Evolutionary conservation across 495 filamentous ascomycete species (phyloP).

Genomic region (Articulospora tetracladia): DNA sequence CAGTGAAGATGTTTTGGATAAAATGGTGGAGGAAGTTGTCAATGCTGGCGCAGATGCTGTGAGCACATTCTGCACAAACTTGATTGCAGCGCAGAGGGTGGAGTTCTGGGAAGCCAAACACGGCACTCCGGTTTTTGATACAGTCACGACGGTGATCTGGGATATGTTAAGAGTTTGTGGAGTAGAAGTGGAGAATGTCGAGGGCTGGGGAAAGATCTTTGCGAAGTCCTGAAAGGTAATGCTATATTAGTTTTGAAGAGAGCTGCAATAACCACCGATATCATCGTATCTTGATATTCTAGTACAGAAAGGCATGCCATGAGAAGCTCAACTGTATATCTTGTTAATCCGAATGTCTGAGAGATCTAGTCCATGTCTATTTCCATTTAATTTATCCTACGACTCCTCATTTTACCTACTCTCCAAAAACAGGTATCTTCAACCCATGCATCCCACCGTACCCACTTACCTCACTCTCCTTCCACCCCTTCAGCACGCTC

Average conservation of each 20-base stretch:
- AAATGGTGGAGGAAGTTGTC: conserved; percentile 23
- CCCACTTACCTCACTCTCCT: conserved; percentile 45
- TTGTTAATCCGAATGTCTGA: no score
- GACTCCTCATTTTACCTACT: conserved; percentile 2
- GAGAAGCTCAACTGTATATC: no score
- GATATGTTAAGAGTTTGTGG: conserved; percentile 25
- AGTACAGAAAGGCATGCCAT: no score
- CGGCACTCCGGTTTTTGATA: conserved; percentile 25
- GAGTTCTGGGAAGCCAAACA: conserved; percentile 25
- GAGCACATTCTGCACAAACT: conserved; percentile 28
- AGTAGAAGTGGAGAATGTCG: conserved; percentile 14
- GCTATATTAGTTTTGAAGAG: no score
- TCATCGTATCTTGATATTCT: no score
- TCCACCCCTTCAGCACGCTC: conserved; percentile 56
- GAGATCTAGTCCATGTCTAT: no score
- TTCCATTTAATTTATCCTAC: no score
- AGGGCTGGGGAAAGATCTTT: conserved; percentile 26
- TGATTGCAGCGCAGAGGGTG: conserved; percentile 24
- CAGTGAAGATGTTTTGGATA: conserved; percentile 21
- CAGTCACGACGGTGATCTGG: conserved; percentile 28
- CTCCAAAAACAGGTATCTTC: conserved; percentile 30
- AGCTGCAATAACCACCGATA: no score
- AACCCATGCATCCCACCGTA: conserved; percentile 71
- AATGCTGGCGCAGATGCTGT: conserved; percentile 15
- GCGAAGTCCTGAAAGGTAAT: conserved; percentile 5